Evolutionary conservation across 176 grass and related monocot species (phyloP), one percentile per base, ranked within the genome.

Genomic region (Aechmea fasciata): DNA sequence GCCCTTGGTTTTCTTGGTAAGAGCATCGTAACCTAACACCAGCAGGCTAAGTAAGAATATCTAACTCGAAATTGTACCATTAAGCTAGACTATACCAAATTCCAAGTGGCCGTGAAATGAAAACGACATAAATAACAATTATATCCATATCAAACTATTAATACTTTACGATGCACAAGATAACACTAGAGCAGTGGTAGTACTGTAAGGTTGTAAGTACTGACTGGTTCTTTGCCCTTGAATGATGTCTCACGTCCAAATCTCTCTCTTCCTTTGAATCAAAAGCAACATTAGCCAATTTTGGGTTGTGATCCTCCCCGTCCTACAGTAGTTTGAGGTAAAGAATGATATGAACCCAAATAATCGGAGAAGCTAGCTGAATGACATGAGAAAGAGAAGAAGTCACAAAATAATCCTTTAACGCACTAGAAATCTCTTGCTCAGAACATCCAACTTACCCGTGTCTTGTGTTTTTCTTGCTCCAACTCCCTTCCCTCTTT

Each of bases 311-410:
- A 67, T 63, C 65, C 80, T 82, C 77, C 65, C 79, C 77, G 64
- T 88, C 95, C 95, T 99, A 93, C 86, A 97, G 84, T 87, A 69
- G 75, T 89, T 92, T 90, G 85, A 99, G 75, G 94, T 97, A 87
- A 99, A 99, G 85, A 99, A 87, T 22, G 79, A 91, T 87, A 88
- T 88, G 85, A 92, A 88, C 85, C 85, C 52, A 88, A 83, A 85
- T 78, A 77, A 91, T 92, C 71, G 85, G 79, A 85, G 82, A 94
- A 99, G 85, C 82, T 99, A 93, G 91, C 87, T 90, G 95, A 99
- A 92, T 90, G 74, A 49, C 87, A 90, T 80, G 71, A 95, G 69
- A 93, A 87, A 93, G 75, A 87, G 69, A 87, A 81, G 55, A 80
- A 70, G 86, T 87, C 72, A 90, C 65, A 62, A 68, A 78, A 76